Evolutionary conservation across 768 basidiomycete species (phyloP).

Genomic region (Tricholoma matsutake): DNA sequence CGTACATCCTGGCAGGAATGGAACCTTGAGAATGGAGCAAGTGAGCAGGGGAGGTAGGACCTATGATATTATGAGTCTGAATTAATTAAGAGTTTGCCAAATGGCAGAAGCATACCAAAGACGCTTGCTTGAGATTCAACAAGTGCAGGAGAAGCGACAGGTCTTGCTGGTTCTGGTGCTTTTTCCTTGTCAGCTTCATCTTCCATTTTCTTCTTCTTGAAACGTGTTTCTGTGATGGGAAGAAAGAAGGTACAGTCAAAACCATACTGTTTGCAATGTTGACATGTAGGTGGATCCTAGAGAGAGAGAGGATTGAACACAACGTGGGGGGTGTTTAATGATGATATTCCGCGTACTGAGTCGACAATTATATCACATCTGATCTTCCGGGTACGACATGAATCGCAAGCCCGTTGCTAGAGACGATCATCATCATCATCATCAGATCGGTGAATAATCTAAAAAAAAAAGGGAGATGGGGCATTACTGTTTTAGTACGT

Average conservation of each 20-base stretch:
- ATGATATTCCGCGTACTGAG: slow-evolving; percentile 27
- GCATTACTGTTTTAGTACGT: slow-evolving; percentile 78
- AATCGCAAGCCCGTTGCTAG: slow-evolving; percentile 81
- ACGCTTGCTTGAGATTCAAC: slow-evolving; percentile 52
- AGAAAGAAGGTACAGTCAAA: slow-evolving; percentile 98
- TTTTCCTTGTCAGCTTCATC: slow-evolving; percentile 53
- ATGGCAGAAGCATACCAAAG: slow-evolving; percentile 43
- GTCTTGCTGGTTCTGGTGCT: slow-evolving; percentile 26
- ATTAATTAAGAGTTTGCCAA: slow-evolving; percentile 19
- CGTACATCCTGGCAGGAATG: slow-evolving; percentile 81
- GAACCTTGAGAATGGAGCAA: slow-evolving; percentile 87
- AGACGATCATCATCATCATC: slow-evolving; percentile 13
- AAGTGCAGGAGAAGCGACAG: slow-evolving; percentile 39
- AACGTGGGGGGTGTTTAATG: background rate
- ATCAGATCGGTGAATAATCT: background rate
- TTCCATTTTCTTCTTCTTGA: slow-evolving; percentile 92
- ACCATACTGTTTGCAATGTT: slow-evolving; percentile 92
- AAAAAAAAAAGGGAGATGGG: background rate
- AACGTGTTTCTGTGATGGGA: slow-evolving; percentile 97
- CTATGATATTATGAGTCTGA: slow-evolving; percentile 50
- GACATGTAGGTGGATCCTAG: slow-evolving; percentile 74
- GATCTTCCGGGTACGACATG: slow-evolving; percentile 88
- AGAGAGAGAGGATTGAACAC: background rate
- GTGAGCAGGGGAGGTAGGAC: slow-evolving; percentile 85
- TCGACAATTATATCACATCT: slow-evolving; percentile 88